These are phyloP conservation scores for Nicotiana sylvestris DNA, from an alignment of 257 asterid species.

Conservation along the genomic window DNA sequence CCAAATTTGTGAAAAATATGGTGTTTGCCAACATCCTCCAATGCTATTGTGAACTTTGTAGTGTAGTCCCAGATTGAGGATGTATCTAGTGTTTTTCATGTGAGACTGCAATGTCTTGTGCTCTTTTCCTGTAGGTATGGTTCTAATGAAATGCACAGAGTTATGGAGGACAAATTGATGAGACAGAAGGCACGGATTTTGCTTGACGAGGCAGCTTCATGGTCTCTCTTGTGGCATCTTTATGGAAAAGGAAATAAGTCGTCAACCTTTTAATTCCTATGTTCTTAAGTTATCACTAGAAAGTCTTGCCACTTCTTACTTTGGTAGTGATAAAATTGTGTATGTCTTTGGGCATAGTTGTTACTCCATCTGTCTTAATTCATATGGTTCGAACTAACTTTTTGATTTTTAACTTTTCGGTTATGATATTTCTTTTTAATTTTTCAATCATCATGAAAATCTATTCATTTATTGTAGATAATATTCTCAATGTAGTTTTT, in stretches of 20 bases:
- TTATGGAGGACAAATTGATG: slow-evolving; percentile 88
- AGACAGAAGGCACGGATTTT: slow-evolving; percentile 73
- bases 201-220: slow-evolving; percentile 97
- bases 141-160: slow-evolving; percentile 70
- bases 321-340: neutral
- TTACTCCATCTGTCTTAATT: neutral
- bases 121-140: slow-evolving; percentile 61
- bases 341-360: neutral
- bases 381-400: neutral
- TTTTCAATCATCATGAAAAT: neutral
- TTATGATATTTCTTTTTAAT: neutral
- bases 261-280: neutral
- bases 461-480: neutral
- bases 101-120: neutral
- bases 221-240: slow-evolving; percentile 97
- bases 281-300: slow-evolving; percentile 5
- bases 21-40: neutral
- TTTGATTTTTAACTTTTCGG: neutral
- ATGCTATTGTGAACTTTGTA: neutral
- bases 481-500: neutral
- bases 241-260: slow-evolving; percentile 77
- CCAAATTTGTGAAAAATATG: neutral
- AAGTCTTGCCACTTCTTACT: neutral
- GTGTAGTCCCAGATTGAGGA: neutral
- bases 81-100: neutral